These are phyloP conservation scores for Claviceps digitariae DNA, from an alignment of 2,329 filamentous ascomycete genomes.

Conservation along the genomic window DNA sequence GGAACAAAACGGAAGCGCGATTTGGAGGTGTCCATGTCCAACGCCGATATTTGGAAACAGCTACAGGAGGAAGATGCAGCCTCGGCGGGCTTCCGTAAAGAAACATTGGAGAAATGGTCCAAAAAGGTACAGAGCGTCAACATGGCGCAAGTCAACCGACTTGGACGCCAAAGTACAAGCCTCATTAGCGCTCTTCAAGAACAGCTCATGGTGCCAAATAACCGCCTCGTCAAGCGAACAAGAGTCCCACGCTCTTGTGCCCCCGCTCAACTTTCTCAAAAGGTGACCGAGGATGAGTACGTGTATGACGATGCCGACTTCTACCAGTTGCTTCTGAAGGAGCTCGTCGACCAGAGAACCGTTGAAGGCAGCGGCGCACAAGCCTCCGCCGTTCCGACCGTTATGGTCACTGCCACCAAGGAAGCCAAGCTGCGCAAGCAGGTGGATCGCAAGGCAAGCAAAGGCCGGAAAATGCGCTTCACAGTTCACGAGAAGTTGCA, in stretches of 20 bases:
- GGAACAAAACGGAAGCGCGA: slow-evolving; percentile 50
- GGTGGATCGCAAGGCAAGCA: slow-evolving; percentile 88
- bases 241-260: slow-evolving; percentile 64
- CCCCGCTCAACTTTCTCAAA: slow-evolving; percentile 49
- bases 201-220: slow-evolving; percentile 51
- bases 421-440: slow-evolving; percentile 70
- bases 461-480: slow-evolving; percentile 86
- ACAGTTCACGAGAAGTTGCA: slow-evolving; percentile 94
- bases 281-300: slow-evolving; percentile 40
- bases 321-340: slow-evolving; percentile 84
- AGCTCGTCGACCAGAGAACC: slow-evolving; percentile 80
- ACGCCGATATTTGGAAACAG: slow-evolving; percentile 56
- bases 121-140: slow-evolving; percentile 46
- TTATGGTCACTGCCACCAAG: slow-evolving; percentile 54
- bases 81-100: slow-evolving; percentile 48
- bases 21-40: slow-evolving; percentile 41
- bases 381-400: slow-evolving; percentile 33
- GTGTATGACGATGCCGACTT: slow-evolving; percentile 94
- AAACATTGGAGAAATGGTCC: slow-evolving; percentile 82
- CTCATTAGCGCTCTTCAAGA: slow-evolving; percentile 55
- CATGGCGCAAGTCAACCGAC: slow-evolving; percentile 12
- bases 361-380: slow-evolving; percentile 45
- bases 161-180: slow-evolving; percentile 21
- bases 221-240: slow-evolving; percentile 53
- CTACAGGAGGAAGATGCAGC: slow-evolving; percentile 53